A percentile compares a stretch with the other conserved stretches of the same genome.
These are phyloP conservation scores for Solanum verrucosum DNA, from an alignment of 257 asterid genomes.

Conservation along the genomic window DNA sequence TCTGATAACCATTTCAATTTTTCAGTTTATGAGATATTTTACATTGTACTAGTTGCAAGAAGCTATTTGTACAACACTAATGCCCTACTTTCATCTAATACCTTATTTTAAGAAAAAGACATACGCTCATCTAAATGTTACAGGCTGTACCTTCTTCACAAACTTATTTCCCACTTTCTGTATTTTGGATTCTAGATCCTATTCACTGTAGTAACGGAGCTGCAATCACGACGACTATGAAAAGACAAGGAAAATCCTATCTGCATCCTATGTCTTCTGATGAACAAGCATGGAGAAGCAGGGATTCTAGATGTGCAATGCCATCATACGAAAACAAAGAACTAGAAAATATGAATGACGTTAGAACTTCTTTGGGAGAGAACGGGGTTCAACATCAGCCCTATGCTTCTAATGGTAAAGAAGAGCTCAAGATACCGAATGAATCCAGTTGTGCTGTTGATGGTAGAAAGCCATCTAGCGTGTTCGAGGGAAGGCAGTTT, in stretches of 20 bases:
- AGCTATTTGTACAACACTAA: not conserved
- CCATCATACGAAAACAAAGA: conserved; percentile 27
- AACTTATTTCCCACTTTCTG: not conserved
- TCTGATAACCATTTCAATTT: conserved; percentile 5
- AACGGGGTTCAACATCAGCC: conserved; percentile 13
- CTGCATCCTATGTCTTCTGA: conserved; percentile 22
- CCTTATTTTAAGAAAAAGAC: not conserved
- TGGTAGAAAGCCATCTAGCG: conserved; percentile 30
- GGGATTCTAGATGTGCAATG: conserved; percentile 21
- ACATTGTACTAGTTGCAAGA: not conserved
- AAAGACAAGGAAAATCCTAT: conserved; percentile 36
- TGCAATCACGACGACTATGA: conserved; percentile 18
- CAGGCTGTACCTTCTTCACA: not conserved
- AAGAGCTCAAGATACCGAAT: conserved; percentile 26
- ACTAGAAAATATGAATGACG: conserved; percentile 7
- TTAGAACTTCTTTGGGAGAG: conserved; percentile 4
- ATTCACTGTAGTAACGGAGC: conserved; percentile 26
- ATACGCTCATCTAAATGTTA: not conserved
- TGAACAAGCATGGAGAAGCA: conserved; percentile 16
- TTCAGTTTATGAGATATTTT: not conserved
- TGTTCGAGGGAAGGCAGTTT: conserved; percentile 63
- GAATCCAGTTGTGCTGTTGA: conserved; percentile 28
- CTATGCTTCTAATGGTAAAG: conserved; percentile 31
- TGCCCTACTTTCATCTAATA: not conserved
- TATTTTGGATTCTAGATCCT: conserved; percentile 35